Base-by-base conservation (phyloP, 345 rosid genomes). In the Erucastrum elatum region DNA sequence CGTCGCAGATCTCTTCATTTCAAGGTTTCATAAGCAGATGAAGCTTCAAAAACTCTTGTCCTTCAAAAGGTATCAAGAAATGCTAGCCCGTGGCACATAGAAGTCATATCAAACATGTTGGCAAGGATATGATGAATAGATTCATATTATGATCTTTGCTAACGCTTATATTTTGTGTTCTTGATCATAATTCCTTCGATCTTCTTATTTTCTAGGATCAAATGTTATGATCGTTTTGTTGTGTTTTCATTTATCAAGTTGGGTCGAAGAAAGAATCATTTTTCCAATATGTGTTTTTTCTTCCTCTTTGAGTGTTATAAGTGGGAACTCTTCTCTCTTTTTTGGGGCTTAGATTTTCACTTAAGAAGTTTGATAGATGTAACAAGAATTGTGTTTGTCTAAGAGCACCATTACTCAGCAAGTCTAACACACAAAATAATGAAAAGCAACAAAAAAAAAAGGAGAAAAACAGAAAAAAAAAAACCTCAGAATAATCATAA, bases 31-130 rank as follows among this genome's bases (percentile, higher is more conserved):
- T 75, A 84, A 82, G 51, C 97, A 89, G 83, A 87, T 94, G 83
- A 82, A 87, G 78, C 51, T 94, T 84, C 98, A 91, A 72, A 94
- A 94, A 84, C 91, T 89, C 5, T 84, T 87, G 64, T 94, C 98
- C 1, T 86, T 91, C 77, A 91, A 91, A 84, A 89, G 91, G 88
- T 66, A 87, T 58, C 89, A 89, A 71, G 90, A 83, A 58, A 87
- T 87, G 93, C 76, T 87, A 34, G 85, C 82, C 63, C 81, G 93
- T 64, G 68, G 90, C 58, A 68, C 75, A 27, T 82, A 72, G 25
- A 6, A 55, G 12, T 5, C 10, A 60, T 15, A 60, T 76, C 15
- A 15, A 56, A 1, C 12, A 26, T 35, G 44, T 35, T 34, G 44
- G 64, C 56, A 68, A 60, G 30, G 1, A 76, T 46, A 76, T 68